phyloP scores from a whole-genome alignment of 2,329 filamentous ascomycete genomes.

The Fusarium burgessii region DNA sequence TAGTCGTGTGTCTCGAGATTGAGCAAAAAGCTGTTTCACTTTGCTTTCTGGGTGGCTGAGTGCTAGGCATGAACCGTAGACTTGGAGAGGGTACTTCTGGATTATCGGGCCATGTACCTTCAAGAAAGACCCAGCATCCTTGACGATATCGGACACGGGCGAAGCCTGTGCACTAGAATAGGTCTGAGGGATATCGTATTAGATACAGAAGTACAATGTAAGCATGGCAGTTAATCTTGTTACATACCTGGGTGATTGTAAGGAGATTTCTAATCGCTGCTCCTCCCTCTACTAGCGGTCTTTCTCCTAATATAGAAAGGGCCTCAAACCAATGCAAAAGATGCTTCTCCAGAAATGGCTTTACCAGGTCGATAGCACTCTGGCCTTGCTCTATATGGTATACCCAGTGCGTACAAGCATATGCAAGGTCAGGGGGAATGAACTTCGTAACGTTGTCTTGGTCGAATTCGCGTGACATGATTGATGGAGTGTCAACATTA shows the following conservation, averaged over 20 bases:
- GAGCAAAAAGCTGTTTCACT: not conserved
- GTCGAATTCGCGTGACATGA: not conserved
- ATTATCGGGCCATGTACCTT: not conserved
- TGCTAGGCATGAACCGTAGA: not conserved
- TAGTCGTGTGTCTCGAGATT: not conserved
- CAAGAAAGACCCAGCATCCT: not conserved
- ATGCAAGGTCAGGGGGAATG: not conserved
- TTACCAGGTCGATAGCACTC: not conserved
- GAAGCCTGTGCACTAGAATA: too few species aligned
- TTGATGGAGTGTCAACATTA: not conserved
- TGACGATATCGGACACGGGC: not conserved
- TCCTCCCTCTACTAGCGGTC: not conserved
- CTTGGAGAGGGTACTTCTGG: not conserved
- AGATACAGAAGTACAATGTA: not conserved
- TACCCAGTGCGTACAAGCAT: constrained; percentile 7
- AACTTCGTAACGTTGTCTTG: not conserved
- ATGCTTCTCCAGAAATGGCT: not conserved
- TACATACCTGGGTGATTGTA: not conserved
- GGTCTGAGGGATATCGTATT: not conserved
- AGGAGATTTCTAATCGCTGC: not conserved
- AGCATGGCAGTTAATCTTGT: not conserved
- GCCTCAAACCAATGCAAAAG: not conserved
- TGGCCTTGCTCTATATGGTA: not conserved
- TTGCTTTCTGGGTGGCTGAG: not conserved
- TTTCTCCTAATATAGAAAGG: not conserved